These are phyloP conservation scores for Cenchrus purpureus DNA, from an alignment of 176 grass and related monocot genomes.

Conservation along the genomic window DNA sequence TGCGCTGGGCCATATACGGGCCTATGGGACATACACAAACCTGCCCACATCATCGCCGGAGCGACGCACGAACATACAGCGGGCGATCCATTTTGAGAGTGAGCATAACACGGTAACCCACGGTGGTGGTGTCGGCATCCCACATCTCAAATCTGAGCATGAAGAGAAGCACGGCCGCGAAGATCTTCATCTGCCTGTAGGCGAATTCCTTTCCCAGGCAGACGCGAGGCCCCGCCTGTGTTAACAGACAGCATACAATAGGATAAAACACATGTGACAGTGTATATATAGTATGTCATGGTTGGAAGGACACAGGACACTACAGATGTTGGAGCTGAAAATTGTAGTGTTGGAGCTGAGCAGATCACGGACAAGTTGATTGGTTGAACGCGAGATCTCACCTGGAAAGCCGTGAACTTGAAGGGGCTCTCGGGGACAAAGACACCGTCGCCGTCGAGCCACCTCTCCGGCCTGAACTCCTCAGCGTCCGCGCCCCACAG, in stretches of 20 bases:
- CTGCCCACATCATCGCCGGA: slow-evolving; percentile 23
- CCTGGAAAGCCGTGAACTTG: slow-evolving; percentile 89
- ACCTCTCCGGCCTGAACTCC: slow-evolving; percentile 79
- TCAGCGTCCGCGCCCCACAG: slow-evolving; percentile 79
- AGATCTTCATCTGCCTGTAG: slow-evolving; percentile 84
- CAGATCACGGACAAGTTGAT: not conserved
- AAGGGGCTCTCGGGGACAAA: slow-evolving; percentile 73
- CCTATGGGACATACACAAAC: not conserved
- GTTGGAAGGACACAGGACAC: not conserved
- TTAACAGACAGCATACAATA: not conserved
- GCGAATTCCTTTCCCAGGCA: slow-evolving; percentile 91
- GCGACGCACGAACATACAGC: slow-evolving; percentile 41
- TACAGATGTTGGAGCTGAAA: not conserved
- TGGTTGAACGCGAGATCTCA: not conserved
- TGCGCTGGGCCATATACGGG: too few relatives aligned
- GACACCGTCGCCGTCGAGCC: slow-evolving; percentile 55
- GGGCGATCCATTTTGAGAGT: slow-evolving; percentile 70
- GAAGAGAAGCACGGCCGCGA: slow-evolving; percentile 52
- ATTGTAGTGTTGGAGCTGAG: not conserved
- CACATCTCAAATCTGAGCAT: slow-evolving; percentile 72
- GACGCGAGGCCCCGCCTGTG: slow-evolving; percentile 74
- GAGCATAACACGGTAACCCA: slow-evolving; percentile 45
- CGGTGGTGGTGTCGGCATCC: slow-evolving; percentile 35
- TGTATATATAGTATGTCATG: not conserved
- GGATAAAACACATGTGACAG: not conserved